Evolutionary conservation across 225 moss, liverwort and hornwort genomes (phyloP).

Genomic region (Straminergon stramineum): DNA sequence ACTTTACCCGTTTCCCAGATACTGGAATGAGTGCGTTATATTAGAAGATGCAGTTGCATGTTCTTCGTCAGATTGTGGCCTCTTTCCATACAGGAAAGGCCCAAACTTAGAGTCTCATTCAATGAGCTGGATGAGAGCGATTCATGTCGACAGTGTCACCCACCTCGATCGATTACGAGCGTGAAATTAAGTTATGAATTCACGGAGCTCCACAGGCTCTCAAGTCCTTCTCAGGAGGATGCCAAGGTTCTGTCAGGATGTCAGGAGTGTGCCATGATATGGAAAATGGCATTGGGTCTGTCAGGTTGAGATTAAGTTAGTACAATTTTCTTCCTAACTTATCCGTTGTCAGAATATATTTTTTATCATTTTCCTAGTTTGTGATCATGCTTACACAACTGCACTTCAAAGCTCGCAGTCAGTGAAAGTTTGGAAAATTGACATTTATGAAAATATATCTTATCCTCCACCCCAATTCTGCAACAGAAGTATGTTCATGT

Average conservation of each 20-base stretch:
- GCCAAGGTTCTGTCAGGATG: background rate
- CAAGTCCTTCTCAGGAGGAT: background rate
- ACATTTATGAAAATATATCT: no score
- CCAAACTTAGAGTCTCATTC: no score
- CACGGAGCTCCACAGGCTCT: background rate
- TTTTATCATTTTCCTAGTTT: background rate
- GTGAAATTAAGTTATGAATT: no score
- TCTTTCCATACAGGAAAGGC: background rate
- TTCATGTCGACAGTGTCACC: background rate
- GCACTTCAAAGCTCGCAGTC: background rate
- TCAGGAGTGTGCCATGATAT: background rate
- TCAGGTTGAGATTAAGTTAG: background rate
- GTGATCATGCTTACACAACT: background rate
- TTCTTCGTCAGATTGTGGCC: background rate
- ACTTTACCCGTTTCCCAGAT: background rate
- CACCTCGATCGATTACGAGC: background rate
- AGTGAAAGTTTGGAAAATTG: background rate
- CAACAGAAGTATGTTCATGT: background rate
- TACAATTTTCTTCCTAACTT: background rate
- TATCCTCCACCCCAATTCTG: background rate
- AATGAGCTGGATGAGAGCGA: background rate
- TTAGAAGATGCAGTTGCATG: background rate
- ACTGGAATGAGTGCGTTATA: background rate
- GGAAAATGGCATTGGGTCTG: background rate
- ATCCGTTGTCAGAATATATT: background rate